Evolutionary conservation across 441 rosid species (phyloP), one percentile per base, ranked within the genome.

Genomic region (Populus trichocarpa): DNA sequence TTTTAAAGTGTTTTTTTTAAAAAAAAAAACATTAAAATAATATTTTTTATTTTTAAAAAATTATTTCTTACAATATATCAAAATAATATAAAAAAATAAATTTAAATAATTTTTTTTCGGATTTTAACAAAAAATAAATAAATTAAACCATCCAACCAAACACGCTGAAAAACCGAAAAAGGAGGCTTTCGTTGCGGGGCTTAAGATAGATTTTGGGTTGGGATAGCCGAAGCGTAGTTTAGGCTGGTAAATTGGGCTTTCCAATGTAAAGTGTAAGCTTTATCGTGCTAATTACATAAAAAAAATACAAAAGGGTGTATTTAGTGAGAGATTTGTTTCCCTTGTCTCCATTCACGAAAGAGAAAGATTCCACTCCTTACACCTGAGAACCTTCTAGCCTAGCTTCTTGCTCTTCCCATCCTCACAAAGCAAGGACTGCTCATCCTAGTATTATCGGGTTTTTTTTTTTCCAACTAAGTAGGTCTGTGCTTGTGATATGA

Each of bases 271-370:
- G 75, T 61, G 80, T 20, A 67, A 79, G 79, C 87, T 83, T 85
- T 82, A 78, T 79, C 77, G 78, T 80, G 63, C 18, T 74, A 73
- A 72, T 77, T 77, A 82, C 81, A 81, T 30, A 73, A 71, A 28
- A 71, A 28, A 1, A 33, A 63, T 8, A 61, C 20, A 3, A 35
- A 83, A 75, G 65, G 1, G 83, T 85, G 76, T 38, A 30, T 70
- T 59, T 75, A 81, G 87, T 77, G 82, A 46, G 40, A 77, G 53
- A 67, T 73, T 71, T 74, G 67, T 84, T 86, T 77, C 80, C 9
- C 76, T 81, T 84, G 90, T 86, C 88, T 57, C 46, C 81, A 72
- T 86, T 83, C 83, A 70, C 79, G 42, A 76, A n/a, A n/a, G 74
- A 33, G 20, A 67, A 1, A 83, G 91, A 89, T 87, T 87, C 90